Base-by-base conservation (phyloP, 768 basidiomycete genomes). In the Dioszegia aurantiaca region DNA sequence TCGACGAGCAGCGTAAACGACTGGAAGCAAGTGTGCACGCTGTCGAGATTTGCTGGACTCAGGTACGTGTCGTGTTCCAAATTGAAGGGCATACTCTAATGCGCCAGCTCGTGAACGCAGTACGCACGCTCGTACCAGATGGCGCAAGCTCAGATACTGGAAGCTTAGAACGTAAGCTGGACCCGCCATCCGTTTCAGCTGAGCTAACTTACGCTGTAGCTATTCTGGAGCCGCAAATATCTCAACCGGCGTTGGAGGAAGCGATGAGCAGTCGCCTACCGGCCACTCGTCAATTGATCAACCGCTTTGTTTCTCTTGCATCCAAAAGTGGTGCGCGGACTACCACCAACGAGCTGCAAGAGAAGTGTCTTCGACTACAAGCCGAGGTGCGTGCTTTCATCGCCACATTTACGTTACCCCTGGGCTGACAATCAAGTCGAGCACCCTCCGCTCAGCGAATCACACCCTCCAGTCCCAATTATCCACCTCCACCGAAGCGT, bases 31-130 rank as follows among this genome's bases (percentile, higher is more conserved):
- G 65, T 41, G 59, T 70, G 21, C 64, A 65, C 8, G 65, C 67
- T 28, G 67, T 73, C 16, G 72, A 73, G 48, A 30, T 73, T 10
- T 73, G 72, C 54, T 73, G 72, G 72, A 64, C 56, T 55, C 69
- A 73, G 58, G 71, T 73, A 23, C 36, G 66, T 49, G n/a, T 4
- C 31, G 37, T 23, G 53, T 9, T 26, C 1, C 24, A 3, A 21
- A 21, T 30, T 36, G 16, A 1, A 11, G 37, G 12, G 26, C n/a
- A 33, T 17, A 14, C 26, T 42, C 46, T 60, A 17, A 60, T 33
- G 31, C 2, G 5, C 2, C 26, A 73, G 72, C 60, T 73, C 3
- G 72, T 73, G 12, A 45, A 58, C 37, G 65, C 67, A 28, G 60
- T 73, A 11, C 58, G 60, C 21, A 61, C 61, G 52, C 56, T 59